Conservation (phyloP, 495 filamentous ascomycete species). For the Annulohypoxylon maeteangense region DNA sequence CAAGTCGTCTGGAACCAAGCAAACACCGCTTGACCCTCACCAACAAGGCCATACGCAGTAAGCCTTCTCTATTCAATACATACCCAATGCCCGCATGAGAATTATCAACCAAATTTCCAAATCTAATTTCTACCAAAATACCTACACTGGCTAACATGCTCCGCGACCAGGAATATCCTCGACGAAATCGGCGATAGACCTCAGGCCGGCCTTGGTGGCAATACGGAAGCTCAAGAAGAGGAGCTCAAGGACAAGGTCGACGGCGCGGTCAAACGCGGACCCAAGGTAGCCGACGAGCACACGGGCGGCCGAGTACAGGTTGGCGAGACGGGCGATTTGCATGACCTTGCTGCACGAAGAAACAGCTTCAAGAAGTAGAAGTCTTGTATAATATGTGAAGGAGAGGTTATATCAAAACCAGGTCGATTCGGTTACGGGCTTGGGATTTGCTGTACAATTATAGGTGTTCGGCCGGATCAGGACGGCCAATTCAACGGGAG, state of each 20-base stretch:
- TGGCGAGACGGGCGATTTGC: constrained; percentile 46
- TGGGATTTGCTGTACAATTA: background rate
- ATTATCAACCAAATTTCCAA: background rate
- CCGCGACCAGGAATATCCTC: constrained; percentile 34
- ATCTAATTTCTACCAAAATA: background rate
- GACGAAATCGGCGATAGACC: constrained; percentile 35
- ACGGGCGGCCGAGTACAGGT: constrained; percentile 44
- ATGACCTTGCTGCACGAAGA: constrained; percentile 41
- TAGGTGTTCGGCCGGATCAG: background rate
- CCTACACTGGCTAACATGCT: background rate
- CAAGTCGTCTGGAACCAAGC: constrained; percentile 35
- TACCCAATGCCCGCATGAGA: background rate
- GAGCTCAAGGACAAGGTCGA: constrained; percentile 46
- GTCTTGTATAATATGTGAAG: background rate
- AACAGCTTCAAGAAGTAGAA: constrained; percentile 20
- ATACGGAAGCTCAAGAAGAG: constrained; percentile 29
- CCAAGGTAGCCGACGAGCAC: constrained; percentile 39
- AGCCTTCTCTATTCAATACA: background rate
- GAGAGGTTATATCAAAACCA: background rate
- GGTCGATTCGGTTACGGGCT: background rate
- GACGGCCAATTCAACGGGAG: background rate
- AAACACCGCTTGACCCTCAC: constrained; percentile 35
- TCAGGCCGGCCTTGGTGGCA: constrained; percentile 33
- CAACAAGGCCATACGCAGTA: constrained; percentile 41
- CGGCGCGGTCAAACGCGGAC: constrained; percentile 37